Conservation (phyloP, 495 filamentous ascomycete genomes). For the Aspergillus bertholletiae region DNA sequence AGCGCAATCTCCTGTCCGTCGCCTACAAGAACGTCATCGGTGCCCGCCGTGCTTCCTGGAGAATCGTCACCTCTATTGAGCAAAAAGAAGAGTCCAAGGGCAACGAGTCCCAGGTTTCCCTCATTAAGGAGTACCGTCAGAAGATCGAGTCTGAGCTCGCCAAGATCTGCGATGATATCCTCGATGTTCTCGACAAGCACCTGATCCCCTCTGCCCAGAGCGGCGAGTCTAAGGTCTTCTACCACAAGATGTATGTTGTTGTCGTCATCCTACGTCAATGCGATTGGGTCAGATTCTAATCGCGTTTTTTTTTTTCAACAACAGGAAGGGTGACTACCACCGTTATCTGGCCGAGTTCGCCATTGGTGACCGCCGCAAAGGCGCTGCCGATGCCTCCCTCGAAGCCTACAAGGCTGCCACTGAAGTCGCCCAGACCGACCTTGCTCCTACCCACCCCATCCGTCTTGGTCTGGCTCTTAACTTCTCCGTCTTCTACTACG, state of each 20-base stretch:
- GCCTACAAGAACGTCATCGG: conserved; percentile 99
- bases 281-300: conserved; percentile 7
- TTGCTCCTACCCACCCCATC: conserved; percentile 98
- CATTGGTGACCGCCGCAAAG: conserved; percentile 95
- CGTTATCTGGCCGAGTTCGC: conserved; percentile 99
- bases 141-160: conserved; percentile 98
- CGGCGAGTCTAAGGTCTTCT: conserved; percentile 99
- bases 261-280: neutral
- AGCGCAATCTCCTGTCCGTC: conserved; percentile 97
- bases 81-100: conserved; percentile 99
- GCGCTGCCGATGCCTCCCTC: conserved; percentile 90
- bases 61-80: conserved; percentile 99
- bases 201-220: conserved; percentile 94
- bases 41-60: conserved; percentile 97
- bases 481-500: conserved; percentile 99
- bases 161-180: conserved; percentile 99
- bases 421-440: conserved; percentile 96
- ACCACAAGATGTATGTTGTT: conserved; percentile 96
- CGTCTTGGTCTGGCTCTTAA: conserved; percentile 97
- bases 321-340: conserved; percentile 99
- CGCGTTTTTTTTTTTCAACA: neutral
- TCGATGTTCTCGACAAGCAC: conserved; percentile 93
- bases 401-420: conserved; percentile 98
- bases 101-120: conserved; percentile 83
- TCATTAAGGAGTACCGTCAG: conserved; percentile 99